Evolutionary conservation across 1,284 basidiomycete genomes (phyloP).

Genomic region (Wallemia mellicola): DNA sequence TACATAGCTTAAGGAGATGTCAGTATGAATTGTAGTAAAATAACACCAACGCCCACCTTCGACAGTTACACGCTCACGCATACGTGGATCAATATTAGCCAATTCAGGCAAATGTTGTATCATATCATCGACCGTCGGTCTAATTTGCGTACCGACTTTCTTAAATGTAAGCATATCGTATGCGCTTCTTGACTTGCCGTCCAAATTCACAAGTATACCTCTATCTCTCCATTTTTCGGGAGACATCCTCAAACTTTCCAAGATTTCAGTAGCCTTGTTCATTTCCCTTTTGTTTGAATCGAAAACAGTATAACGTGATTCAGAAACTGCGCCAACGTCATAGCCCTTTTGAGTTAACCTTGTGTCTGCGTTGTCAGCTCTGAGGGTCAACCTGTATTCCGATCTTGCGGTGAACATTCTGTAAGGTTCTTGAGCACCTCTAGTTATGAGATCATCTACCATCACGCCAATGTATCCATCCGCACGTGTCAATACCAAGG

Average conservation of each 20-base stretch:
- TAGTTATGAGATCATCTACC: constrained; percentile 62
- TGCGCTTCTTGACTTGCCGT: constrained; percentile 11
- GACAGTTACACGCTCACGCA: constrained; percentile 32
- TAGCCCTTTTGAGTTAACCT: constrained; percentile 34
- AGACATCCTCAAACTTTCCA: constrained; percentile 17
- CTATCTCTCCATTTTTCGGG: constrained; percentile 13
- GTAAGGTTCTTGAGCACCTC: constrained; percentile 66
- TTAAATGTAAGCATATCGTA: neutral
- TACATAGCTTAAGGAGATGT: constrained; percentile 23
- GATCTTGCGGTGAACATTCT: constrained; percentile 77
- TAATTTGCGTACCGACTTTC: neutral
- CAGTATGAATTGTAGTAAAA: neutral
- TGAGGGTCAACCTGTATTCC: constrained; percentile 57
- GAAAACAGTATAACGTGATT: constrained; percentile 30
- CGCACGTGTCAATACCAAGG: constrained; percentile 39
- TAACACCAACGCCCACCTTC: constrained; percentile 27
- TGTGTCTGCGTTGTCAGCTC: constrained; percentile 62
- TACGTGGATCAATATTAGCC: constrained; percentile 21
- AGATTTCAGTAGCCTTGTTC: constrained; percentile 21
- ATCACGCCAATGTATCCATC: constrained; percentile 63
- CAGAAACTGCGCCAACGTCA: constrained; percentile 28
- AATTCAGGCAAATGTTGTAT: constrained; percentile 27
- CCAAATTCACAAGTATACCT: constrained; percentile 12
- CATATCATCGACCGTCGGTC: constrained; percentile 22
- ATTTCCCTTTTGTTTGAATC: constrained; percentile 23